A percentile compares a stretch with the other conserved stretches of the same genome.
Conservation (phyloP, 768 basidiomycete genomes). For the Harrya chromipes region DNA sequence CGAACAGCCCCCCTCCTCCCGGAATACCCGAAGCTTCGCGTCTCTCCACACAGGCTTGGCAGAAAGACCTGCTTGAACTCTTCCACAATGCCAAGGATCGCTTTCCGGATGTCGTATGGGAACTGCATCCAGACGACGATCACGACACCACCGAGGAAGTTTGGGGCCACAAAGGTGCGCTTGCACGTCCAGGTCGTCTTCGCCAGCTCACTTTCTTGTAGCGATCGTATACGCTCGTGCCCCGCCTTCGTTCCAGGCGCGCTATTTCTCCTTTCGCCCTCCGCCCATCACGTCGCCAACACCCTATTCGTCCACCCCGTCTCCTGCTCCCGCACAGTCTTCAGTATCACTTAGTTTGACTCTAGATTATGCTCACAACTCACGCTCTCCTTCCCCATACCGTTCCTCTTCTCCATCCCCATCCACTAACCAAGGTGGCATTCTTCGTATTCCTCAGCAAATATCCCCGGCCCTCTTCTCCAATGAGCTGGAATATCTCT, state of each 20-base stretch:
- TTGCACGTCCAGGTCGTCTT: neutral
- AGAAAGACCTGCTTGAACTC: conserved; percentile 70
- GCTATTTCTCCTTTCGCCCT: conserved; percentile 80
- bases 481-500: conserved; percentile 91
- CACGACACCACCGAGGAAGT: conserved; percentile 57
- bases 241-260: conserved; percentile 84
- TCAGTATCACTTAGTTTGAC: conserved; percentile 54
- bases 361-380: conserved; percentile 39
- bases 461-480: conserved; percentile 81
- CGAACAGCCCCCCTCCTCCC: conserved; percentile 27
- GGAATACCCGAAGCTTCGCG: conserved; percentile 53
- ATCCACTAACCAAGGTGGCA: conserved; percentile 38
- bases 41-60: conserved; percentile 73
- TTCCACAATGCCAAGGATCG: conserved; percentile 85
- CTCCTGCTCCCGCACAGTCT: conserved; percentile 54
- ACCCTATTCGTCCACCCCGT: conserved; percentile 49
- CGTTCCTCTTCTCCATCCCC: conserved; percentile 46
- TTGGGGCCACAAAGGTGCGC: conserved; percentile 93
- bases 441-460: conserved; percentile 62
- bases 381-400: conserved; percentile 46
- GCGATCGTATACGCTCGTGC: conserved; percentile 95
- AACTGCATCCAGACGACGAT: conserved; percentile 52
- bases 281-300: conserved; percentile 49
- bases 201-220: conserved; percentile 27
- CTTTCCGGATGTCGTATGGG: conserved; percentile 98